Evolutionary conservation across 805 yeast genomes (phyloP).

Genomic region (Lipomyces yamanashiensis): DNA sequence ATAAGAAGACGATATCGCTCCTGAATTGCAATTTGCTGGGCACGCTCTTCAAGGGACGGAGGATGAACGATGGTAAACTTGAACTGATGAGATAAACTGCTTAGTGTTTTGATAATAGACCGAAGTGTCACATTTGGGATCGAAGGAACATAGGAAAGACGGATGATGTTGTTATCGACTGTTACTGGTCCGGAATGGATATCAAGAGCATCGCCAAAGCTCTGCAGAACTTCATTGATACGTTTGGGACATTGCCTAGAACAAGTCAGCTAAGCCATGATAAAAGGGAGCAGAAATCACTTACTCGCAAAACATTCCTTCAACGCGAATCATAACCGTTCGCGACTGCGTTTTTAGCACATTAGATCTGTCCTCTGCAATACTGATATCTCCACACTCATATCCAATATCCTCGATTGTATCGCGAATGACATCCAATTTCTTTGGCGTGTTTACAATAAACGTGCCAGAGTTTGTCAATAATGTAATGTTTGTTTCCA

Average conservation of each 20-base stretch:
- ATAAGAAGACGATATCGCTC: constrained; percentile 55
- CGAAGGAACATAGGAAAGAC: constrained; percentile 67
- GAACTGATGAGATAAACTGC: constrained; percentile 54
- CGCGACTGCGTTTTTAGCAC: constrained; percentile 58
- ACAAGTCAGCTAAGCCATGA: neutral
- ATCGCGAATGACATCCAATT: constrained; percentile 52
- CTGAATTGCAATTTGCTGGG: constrained; percentile 53
- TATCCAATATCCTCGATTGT: constrained; percentile 71
- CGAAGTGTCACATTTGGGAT: constrained; percentile 61
- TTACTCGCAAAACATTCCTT: constrained; percentile 68
- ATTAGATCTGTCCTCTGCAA: constrained; percentile 53
- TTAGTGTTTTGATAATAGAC: constrained; percentile 56
- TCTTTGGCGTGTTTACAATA: constrained; percentile 49
- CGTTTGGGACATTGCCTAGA: constrained; percentile 61
- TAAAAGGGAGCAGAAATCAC: constrained; percentile 11
- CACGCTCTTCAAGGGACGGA: constrained; percentile 65
- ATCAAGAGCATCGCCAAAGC: constrained; percentile 60
- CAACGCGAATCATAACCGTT: constrained; percentile 59
- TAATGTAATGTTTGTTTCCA: constrained; percentile 57
- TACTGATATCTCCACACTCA: constrained; percentile 57
- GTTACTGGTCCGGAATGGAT: constrained; percentile 61
- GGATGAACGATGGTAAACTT: constrained; percentile 59
- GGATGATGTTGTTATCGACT: constrained; percentile 59
- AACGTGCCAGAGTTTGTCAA: constrained; percentile 69
- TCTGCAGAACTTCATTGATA: constrained; percentile 54